Evolutionary conservation across 163 green algal species (phyloP), one percentile per base, ranked within the genome.

Genomic region (Chlorella variabilis): DNA sequence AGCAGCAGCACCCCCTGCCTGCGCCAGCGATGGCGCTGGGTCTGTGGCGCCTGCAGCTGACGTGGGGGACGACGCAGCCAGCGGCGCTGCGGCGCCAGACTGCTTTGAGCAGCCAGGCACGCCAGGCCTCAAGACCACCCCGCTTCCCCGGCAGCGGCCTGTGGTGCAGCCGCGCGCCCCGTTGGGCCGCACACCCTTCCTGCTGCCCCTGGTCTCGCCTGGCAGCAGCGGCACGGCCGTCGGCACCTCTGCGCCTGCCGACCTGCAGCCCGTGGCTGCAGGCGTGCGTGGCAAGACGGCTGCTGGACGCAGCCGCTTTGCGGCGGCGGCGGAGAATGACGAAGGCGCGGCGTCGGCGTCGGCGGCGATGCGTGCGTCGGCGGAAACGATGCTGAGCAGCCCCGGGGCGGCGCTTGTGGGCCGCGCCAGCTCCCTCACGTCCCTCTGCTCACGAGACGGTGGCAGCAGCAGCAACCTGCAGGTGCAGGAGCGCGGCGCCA

Each of bases 71-170:
- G 70, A 45, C 6, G 49, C 48, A 27, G 70, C 48, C n/a, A 48
- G 49, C 49, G 48, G 70, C 48, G 27, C 59, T 23, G 27, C 27
- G n/a, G n/a, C n/a, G 18, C 59, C 59, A 49, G 29, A 58, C 29
- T 65, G 56, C 27, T 80, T 71, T 45, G 73, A 80, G n/a, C 70
- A 54, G 1, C 73, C 73, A 27, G 73, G 73, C 73, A 80, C 73
- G 9, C 73, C 73, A 21, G 73, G 73, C 25, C 56, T 80, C 25
- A 69, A 80, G 38, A 59, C 59, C 27, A 80, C 73, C 13, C 73
- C 73, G 27, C 56, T 80, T 54, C 73, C 73, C 5, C 54, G 73
- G 15, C 73, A 80, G 73, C 73, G 73, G 36, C 73, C 73, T 0
- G 73, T 80, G 36, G 36, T n/a, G 54, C 73, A 58, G 38, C 73